These are phyloP conservation scores for Olyra latifolia DNA, from an alignment of 176 grass and related monocot genomes.

Conservation along the genomic window DNA sequence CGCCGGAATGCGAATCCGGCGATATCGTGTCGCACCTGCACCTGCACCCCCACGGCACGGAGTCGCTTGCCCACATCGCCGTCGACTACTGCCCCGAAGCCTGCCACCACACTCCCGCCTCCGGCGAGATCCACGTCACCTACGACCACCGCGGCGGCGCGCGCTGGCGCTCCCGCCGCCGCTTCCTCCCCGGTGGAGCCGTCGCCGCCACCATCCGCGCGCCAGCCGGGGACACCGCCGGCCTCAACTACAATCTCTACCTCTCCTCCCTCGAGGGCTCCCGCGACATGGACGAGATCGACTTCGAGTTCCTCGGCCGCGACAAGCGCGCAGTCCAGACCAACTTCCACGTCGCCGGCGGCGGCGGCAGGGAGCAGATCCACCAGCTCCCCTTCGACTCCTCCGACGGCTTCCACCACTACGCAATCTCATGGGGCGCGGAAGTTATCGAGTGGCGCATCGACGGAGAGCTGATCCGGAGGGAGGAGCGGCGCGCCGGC, in stretches of 20 bases:
- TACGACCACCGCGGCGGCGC: slow-evolving; percentile 66
- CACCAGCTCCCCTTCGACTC: slow-evolving; percentile 58
- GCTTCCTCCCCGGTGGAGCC: slow-evolving; percentile 50
- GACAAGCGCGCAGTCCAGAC: slow-evolving; percentile 68
- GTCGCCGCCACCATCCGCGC: slow-evolving; percentile 41
- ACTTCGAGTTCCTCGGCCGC: slow-evolving; percentile 77
- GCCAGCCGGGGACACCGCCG: slow-evolving; percentile 43
- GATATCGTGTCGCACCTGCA: slow-evolving; percentile 14
- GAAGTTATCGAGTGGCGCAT: slow-evolving; percentile 65
- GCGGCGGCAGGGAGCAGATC: slow-evolving; percentile 54
- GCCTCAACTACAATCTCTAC: slow-evolving; percentile 83
- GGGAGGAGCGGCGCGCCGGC: slow-evolving; percentile 48
- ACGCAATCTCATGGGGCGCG: slow-evolving; percentile 56
- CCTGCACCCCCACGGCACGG: slow-evolving; percentile 42
- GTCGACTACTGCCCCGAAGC: slow-evolving; percentile 64
- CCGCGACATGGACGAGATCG: slow-evolving; percentile 66
- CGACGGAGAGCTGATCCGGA: slow-evolving; percentile 51
- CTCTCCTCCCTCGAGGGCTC: slow-evolving; percentile 66
- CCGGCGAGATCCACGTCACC: slow-evolving; percentile 65
- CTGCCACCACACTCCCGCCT: slow-evolving; percentile 21
- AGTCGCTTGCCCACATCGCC: slow-evolving; percentile 42
- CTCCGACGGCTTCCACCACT: slow-evolving; percentile 64
- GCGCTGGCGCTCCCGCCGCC: slow-evolving; percentile 48
- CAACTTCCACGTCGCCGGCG: slow-evolving; percentile 56
- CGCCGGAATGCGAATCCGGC: slow-evolving; percentile 7